A percentile compares a stretch with the other conserved stretches of the same genome.
Conservation (phyloP, 768 basidiomycete species). For the Serpula lacrymans region DNA sequence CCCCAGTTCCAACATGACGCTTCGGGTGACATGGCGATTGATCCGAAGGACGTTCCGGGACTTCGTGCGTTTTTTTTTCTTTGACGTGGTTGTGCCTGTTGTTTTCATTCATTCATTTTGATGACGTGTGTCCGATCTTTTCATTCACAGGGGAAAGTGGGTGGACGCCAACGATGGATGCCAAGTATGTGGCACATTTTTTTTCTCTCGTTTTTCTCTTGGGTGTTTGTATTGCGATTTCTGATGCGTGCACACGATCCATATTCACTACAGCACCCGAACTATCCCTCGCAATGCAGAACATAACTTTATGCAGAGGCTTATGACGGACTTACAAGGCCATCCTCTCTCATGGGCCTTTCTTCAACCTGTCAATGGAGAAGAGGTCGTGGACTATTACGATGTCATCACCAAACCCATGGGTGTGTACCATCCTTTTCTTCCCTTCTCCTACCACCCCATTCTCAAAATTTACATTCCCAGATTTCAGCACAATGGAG, state of each 20-base stretch:
- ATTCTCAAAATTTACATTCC: background rate
- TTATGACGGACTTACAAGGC: slow-evolving; percentile 73
- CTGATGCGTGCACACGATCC: slow-evolving; percentile 1
- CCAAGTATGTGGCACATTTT: slow-evolving; percentile 49
- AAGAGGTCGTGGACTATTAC: slow-evolving; percentile 86
- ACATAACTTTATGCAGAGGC: slow-evolving; percentile 66
- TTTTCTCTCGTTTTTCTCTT: too few species aligned
- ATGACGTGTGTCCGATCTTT: too few species aligned
- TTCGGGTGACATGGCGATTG: slow-evolving; percentile 47
- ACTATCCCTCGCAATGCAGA: slow-evolving; percentile 52
- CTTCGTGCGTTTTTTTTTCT: slow-evolving; percentile 52
- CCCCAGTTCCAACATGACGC: slow-evolving; percentile 66
- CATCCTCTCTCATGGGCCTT: slow-evolving; percentile 90
- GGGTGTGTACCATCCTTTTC: slow-evolving; percentile 52
- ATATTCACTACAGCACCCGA: slow-evolving; percentile 30
- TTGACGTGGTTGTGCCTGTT: slow-evolving; percentile 4
- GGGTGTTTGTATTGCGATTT: background rate
- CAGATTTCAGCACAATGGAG: slow-evolving; percentile 87
- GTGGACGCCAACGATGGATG: slow-evolving; percentile 83
- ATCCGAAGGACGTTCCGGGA: slow-evolving; percentile 84
- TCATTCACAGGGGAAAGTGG: slow-evolving; percentile 72
- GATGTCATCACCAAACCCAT: slow-evolving; percentile 88
- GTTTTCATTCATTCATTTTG: slow-evolving; percentile 6
- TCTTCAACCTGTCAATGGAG: slow-evolving; percentile 68
- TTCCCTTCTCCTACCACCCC: slow-evolving; percentile 4